A percentile compares a stretch with the other conserved stretches of the same genome.
These are phyloP conservation scores for Oxyria digyna DNA, from an alignment of 148 eudicot species.

Conservation along the genomic window DNA sequence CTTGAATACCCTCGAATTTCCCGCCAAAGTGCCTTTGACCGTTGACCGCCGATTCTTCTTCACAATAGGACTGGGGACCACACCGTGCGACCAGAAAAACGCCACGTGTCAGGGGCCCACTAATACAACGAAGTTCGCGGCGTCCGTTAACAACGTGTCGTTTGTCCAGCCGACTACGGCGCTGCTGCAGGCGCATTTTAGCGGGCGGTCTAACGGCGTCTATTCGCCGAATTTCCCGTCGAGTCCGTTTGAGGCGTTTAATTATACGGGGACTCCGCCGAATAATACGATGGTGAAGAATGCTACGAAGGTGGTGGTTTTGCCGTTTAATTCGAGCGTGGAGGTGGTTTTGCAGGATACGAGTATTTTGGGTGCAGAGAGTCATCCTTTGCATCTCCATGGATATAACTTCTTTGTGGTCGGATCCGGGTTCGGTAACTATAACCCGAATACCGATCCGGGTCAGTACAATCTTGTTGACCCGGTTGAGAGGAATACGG, in stretches of 20 bases:
- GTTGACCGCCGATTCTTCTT: conserved; percentile 42
- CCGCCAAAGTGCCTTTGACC: conserved; percentile 49
- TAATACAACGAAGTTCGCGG: conserved; percentile 35
- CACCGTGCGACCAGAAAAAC: conserved; percentile 32
- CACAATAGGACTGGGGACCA: conserved; percentile 53
- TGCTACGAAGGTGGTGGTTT: conserved; percentile 42
- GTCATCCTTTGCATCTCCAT: conserved; percentile 63
- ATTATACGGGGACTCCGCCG: conserved; percentile 58
- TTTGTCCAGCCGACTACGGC: conserved; percentile 47
- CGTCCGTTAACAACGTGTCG: conserved; percentile 47
- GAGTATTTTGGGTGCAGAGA: conserved; percentile 45
- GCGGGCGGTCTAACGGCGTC: conserved; percentile 29
- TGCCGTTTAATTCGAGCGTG: conserved; percentile 42
- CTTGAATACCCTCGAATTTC: conserved; percentile 34
- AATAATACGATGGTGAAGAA: conserved; percentile 26
- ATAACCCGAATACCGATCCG: conserved; percentile 37
- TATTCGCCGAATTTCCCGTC: conserved; percentile 38
- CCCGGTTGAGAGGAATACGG: conserved; percentile 54
- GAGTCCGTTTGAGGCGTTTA: conserved; percentile 29
- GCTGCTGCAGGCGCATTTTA: conserved; percentile 43
- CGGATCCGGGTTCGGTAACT: conserved; percentile 66
- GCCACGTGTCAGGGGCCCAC: conserved; percentile 48
- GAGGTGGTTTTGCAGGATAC: conserved; percentile 64
- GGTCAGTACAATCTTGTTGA: conserved; percentile 45
- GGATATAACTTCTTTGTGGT: conserved; percentile 61